Evolutionary conservation across 352 stramenopile species (phyloP).

Genomic region (Phytophthora parvispora): DNA sequence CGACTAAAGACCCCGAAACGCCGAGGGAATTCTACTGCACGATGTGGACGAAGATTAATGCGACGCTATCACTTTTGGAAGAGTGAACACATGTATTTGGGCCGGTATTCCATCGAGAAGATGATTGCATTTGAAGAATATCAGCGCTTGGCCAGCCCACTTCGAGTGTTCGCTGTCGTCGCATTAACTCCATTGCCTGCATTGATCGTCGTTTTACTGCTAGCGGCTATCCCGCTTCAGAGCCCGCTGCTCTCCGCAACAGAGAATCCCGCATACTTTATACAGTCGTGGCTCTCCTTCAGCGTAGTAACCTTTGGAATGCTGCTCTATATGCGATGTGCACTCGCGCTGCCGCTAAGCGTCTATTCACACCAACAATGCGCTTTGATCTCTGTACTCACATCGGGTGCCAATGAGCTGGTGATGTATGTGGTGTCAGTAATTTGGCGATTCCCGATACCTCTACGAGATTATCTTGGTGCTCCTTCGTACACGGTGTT

Average conservation of each 20-base stretch:
- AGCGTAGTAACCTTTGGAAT: conserved; percentile 6
- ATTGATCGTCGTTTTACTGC: not conserved
- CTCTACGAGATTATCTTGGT: conserved; percentile 23
- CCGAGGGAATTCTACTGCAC: not conserved
- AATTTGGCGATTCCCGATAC: conserved; percentile 6
- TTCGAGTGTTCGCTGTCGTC: conserved; percentile 18
- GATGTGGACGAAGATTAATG: not conserved
- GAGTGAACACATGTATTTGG: conserved; percentile 40
- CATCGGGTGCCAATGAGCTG: conserved; percentile 8
- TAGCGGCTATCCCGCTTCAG: conserved; percentile 16
- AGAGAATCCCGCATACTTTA: not conserved
- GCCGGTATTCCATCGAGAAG: conserved; percentile 41
- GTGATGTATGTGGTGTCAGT: conserved; percentile 9
- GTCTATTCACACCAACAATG: conserved; percentile 15
- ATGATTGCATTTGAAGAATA: conserved; percentile 33
- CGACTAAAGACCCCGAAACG: not conserved
- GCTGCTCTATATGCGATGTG: conserved; percentile 18
- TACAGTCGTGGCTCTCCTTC: conserved; percentile 19
- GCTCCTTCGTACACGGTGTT: conserved; percentile 5
- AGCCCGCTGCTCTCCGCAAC: not conserved
- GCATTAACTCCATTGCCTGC: conserved; percentile 8
- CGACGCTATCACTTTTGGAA: conserved; percentile 29
- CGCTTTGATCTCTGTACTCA: conserved; percentile 13
- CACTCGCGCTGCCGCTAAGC: conserved; percentile 9
- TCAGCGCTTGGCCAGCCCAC: not conserved